Percentiles rank a stretch among this genome's conserved stretches.
Conservation (phyloP, 1,284 basidiomycete genomes). For the Schizophyllum amplum region DNA sequence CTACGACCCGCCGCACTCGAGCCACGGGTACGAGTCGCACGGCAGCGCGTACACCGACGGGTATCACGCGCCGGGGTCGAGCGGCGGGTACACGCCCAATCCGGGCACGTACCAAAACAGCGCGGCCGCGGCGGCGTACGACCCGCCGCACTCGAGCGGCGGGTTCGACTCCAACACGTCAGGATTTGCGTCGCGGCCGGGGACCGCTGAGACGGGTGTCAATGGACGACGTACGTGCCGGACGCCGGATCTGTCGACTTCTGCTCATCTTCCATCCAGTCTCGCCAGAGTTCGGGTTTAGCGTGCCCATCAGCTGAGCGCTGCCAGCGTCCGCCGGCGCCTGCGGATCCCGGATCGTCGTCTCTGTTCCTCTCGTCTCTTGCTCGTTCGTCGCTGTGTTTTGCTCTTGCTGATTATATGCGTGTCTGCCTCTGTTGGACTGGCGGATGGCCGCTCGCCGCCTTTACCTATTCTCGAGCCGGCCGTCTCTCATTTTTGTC, state of each 20-base stretch:
- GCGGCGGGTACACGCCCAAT: not conserved
- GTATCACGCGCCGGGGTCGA: not conserved
- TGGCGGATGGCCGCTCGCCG: not conserved
- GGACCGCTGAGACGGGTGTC: not conserved
- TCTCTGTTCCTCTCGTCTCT: no score
- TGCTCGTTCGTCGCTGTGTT: not conserved
- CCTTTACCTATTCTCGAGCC: not conserved
- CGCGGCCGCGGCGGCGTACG: not conserved
- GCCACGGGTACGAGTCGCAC: not conserved
- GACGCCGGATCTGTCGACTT: not conserved
- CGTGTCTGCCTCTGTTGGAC: not conserved
- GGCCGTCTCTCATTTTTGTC: not conserved
- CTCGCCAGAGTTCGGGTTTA: not conserved
- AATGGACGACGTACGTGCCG: not conserved
- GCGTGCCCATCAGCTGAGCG: not conserved
- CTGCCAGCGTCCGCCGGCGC: no score
- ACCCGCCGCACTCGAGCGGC: not conserved
- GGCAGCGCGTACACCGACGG: not conserved
- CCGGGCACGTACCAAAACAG: not conserved
- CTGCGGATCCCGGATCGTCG: not conserved
- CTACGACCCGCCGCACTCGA: not conserved
- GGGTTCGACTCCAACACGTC: not conserved
- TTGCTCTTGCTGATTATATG: not conserved
- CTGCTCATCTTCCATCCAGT: not conserved
- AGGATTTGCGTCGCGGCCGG: not conserved